A percentile compares a stretch with the other conserved stretches of the same genome.
These are phyloP conservation scores for Colletotrichum lindemuthianum DNA, from an alignment of 2,329 filamentous ascomycete genomes.

Conservation along the genomic window DNA sequence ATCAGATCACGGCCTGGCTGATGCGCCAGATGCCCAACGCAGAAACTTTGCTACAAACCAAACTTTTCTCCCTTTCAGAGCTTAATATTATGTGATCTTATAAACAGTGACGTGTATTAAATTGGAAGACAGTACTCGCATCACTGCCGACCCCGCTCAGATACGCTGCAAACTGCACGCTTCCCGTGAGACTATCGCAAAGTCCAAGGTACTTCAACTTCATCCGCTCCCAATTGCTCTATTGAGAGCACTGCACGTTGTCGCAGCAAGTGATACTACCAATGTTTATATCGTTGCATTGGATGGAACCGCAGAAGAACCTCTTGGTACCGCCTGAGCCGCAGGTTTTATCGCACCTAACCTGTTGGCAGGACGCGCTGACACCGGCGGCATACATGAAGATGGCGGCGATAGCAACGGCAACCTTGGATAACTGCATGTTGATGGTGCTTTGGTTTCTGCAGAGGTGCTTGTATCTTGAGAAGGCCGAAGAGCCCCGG, in stretches of 20 bases:
- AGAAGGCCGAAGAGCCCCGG: background rate
- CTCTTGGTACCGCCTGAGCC: constrained; percentile 1
- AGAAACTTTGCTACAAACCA: too few species aligned
- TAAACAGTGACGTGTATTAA: too few species aligned
- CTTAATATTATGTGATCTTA: too few species aligned
- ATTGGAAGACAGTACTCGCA: too few species aligned
- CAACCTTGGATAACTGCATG: constrained; percentile 7
- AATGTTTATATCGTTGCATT: constrained; percentile 5
- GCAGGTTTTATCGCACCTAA: constrained; percentile 4
- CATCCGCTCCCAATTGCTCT: background rate
- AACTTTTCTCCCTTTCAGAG: too few species aligned
- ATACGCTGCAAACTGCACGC: too few species aligned
- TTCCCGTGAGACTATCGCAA: too few species aligned
- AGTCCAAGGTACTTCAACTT: background rate
- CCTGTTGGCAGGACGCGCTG: constrained; percentile 8
- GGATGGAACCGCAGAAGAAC: constrained; percentile 6
- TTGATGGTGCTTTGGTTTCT: background rate
- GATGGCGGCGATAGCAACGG: background rate
- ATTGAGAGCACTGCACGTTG: constrained; percentile 1
- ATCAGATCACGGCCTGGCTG: too few species aligned
- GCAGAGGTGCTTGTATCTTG: background rate
- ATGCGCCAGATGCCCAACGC: too few species aligned
- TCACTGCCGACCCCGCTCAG: too few species aligned
- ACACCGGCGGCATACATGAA: background rate
- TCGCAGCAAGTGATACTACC: background rate